Evolutionary conservation across 257 asterid species (phyloP), one percentile per base, ranked within the genome.

Genomic region (Thymus mandschuricus): DNA sequence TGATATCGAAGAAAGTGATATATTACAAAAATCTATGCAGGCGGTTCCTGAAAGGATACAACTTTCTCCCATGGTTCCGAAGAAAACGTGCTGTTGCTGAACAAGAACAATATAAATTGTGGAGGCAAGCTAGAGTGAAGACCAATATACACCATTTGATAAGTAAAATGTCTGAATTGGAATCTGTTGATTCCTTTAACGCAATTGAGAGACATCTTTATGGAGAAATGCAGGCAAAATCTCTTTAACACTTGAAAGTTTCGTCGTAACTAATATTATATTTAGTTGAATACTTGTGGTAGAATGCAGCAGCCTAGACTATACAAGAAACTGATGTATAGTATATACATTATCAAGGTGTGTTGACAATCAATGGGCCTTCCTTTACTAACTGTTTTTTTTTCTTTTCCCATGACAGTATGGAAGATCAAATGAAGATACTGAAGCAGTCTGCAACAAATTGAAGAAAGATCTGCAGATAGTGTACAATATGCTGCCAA

Each of bases 11-110:
- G 69, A 77, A 49, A 63, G 68, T 80, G 69, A 63, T 69, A 66
- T 71, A 63, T 54, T 75, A 54, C 74, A 54, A 71, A 58, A 71
- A 58, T 74, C 49, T 56, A 51, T 84, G 78, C 79, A 94, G 99
- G 87, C 90, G 92, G 72, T 94, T 94, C 82, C 72, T 94, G 85
- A 86, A 84, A 79, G 99, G 99, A 66, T 77, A 88, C 78, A 94
- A 94, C 84, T 94, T 94, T 68, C 84, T 78, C 77, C 95, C 97
- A 46, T 94, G 97, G 99, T 94, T 91, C 77, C 86, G 86, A 40
- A 85, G 99, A 76, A 94, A 87, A 81, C 95, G 97, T 63, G 95
- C 95, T 78, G 92, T 89, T 84, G 95, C 96, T 66, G 97, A 91
- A 86, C 92, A 91, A 81, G 97, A 94, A 76, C 97, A 94, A 60